Evolutionary conservation across 192 early-diverging fungal species (phyloP), one percentile per base, ranked within the genome.

Genomic region (Chytriomyces sp.): DNA sequence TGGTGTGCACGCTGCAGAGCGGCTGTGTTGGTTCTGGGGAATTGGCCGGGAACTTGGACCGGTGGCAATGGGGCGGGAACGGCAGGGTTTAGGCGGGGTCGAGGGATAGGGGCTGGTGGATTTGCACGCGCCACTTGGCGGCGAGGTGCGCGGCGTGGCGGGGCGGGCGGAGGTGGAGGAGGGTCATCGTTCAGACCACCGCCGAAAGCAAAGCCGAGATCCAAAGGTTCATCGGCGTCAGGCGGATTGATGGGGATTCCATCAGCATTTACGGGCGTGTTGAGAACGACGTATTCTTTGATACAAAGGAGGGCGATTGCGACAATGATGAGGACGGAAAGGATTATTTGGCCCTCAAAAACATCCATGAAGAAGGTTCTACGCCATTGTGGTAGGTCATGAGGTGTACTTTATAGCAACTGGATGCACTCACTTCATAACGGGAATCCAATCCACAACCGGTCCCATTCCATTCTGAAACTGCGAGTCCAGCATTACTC

Each of bases 281-380:
- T 89, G 54, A 90, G 84, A 14, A 90, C 78, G 33, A 96, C 88
- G 89, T 94, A 96, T 76, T 98, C 96, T 28, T 92, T 90, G 66
- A 98, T 80, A 39, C 92, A 84, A 66, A 95, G 91, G 26, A 92
- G 82, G 2, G 86, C 83, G n/a, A 96, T 82, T 63, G 92, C 94
- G 5, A 91, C 78, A 34, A 96, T 75, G 19, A 98, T 80, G 4
- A 92, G 87, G 31, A 91, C 70, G 31, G 90, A 77, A 0, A 89
- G 89, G 41, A 98, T 86, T 17, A 94, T 82, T 58, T 93, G 90
- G 0, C 96, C 96, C 68, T 98, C 94, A 61, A 96, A 81, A 40
- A 92, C 79, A 52, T 84, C 79, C 17, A 61, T 58, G 41, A 77
- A 76, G 56, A 85, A 80, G 17, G 37, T 53, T 36, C 79, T 75